Conservation (phyloP, 1,139 yeast genomes). For the Yamadazyma conglobata region DNA sequence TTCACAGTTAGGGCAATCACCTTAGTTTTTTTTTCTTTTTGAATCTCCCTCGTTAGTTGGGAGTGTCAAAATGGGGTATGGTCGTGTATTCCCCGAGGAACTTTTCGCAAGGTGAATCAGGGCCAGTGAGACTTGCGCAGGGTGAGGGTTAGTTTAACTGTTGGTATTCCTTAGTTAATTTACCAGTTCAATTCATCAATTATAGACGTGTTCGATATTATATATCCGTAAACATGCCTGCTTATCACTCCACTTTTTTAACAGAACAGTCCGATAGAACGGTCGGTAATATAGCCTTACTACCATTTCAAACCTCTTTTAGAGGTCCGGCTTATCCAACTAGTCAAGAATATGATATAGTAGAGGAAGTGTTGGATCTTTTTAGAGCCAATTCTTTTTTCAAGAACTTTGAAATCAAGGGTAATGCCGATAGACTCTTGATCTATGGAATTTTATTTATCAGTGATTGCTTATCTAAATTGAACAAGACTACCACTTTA, state of each 20-base stretch:
- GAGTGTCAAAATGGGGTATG: too few species aligned
- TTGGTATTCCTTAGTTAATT: too few species aligned
- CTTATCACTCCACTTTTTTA: conserved; percentile 87
- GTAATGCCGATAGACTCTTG: conserved; percentile 90
- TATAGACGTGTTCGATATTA: too few species aligned
- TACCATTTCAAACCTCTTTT: conserved; percentile 79
- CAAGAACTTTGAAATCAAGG: conserved; percentile 94
- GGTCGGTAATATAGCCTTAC: conserved; percentile 69
- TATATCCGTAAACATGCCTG: conserved; percentile 57
- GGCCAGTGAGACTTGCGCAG: too few species aligned
- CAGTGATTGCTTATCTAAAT: conserved; percentile 74
- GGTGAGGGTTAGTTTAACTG: too few species aligned
- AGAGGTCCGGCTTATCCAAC: conserved; percentile 93
- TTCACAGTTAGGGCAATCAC: too few species aligned
- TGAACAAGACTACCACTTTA: conserved; percentile 42
- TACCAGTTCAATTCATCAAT: too few species aligned
- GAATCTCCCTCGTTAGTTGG: too few species aligned
- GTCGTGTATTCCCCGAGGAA: too few species aligned
- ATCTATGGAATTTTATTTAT: conserved; percentile 93
- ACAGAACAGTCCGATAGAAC: conserved; percentile 53
- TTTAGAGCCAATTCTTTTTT: conserved; percentile 96
- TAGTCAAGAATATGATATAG: conserved; percentile 78
- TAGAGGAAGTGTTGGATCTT: conserved; percentile 86
- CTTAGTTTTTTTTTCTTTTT: too few species aligned
- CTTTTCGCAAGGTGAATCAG: too few species aligned